Evolutionary conservation across 768 basidiomycete species (phyloP).

Genomic region (Podaxis sp.): DNA sequence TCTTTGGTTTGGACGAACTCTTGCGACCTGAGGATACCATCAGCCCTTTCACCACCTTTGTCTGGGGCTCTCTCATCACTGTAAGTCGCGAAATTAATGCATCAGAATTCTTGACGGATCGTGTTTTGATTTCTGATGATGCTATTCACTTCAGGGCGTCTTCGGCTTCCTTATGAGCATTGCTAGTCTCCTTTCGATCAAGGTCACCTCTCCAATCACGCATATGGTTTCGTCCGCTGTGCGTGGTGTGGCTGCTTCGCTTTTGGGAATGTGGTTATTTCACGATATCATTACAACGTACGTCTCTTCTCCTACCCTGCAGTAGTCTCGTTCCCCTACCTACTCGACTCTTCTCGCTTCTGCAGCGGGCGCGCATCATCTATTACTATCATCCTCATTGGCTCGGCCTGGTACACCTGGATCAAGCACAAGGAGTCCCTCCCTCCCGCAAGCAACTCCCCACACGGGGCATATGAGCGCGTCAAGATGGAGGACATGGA

Average conservation of each 20-base stretch:
- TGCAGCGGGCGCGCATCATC: constrained; percentile 75
- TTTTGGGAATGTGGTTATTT: constrained; percentile 80
- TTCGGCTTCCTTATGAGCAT: constrained; percentile 95
- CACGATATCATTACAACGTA: constrained; percentile 75
- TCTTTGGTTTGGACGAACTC: constrained; percentile 43
- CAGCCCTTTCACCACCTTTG: constrained; percentile 55
- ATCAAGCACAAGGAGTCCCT: constrained; percentile 72
- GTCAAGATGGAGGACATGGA: constrained; percentile 65
- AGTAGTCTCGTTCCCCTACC: neutral
- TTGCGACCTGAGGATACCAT: constrained; percentile 33
- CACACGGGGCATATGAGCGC: constrained; percentile 47
- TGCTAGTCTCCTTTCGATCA: constrained; percentile 89
- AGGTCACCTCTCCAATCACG: constrained; percentile 95
- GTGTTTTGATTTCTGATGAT: neutral
- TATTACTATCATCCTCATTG: constrained; percentile 74
- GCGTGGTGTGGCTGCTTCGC: constrained; percentile 87
- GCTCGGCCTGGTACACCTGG: constrained; percentile 88
- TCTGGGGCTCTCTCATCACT: constrained; percentile 77
- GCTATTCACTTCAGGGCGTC: constrained; percentile 47
- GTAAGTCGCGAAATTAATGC: constrained; percentile 34
- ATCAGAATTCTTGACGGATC: neutral
- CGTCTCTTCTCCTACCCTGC: constrained; percentile 22
- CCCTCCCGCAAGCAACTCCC: constrained; percentile 17
- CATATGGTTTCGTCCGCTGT: constrained; percentile 98
- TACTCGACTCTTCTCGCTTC: neutral